Evolutionary conservation across 164 flowering plant species (phyloP), one percentile per base, ranked within the genome.

Genomic region (Dillenia turbinata): DNA sequence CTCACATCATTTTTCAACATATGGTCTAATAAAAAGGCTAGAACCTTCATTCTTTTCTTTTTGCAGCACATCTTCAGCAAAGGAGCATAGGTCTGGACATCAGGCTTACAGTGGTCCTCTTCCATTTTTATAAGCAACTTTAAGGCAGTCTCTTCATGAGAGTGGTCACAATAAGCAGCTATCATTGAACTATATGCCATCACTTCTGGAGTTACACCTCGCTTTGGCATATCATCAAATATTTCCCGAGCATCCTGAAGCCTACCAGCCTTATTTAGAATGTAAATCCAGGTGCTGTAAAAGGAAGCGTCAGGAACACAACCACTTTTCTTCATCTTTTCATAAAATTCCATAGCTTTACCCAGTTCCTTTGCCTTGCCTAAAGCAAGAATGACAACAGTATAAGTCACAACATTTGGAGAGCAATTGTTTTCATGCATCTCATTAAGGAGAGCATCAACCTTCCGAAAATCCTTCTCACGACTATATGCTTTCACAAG

Each of bases 1-100:
- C 90, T 79, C 3, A 81, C 70, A 52, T 80, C 74, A 15, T 81
- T 87, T 48, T 70, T 69, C 17, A 80, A 81, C 90, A 87, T 85
- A 69, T 83, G 86, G 61, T 49, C 45, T 56, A 83, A 66, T 60
- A 87, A 57, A 62, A 75, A 73, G 9, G 69, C 54, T n/a, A 85
- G 77, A 63, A 83, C 75, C 71, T 80, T 85, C 81, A 85, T 79
- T 62, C 83, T 71, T 57, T 79, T 87, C 75, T 71, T 75, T 45
- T 66, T 71, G 60, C 83, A 75, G 51, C 78, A 79, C 85, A 87
- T 78, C 73, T 83, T 83, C 63, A 87, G 47, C 56, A 87, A 66
- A 26, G 86, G 85, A 0, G 70, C 62, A 66, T 80, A 85, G 16
- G 85, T 83, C 52, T 64, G 49, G 6, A 78, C 11, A 68, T 81